A percentile compares a stretch with the other conserved stretches of the same genome.
Conservation (phyloP, 345 rosid genomes). For the Populus davidiana region DNA sequence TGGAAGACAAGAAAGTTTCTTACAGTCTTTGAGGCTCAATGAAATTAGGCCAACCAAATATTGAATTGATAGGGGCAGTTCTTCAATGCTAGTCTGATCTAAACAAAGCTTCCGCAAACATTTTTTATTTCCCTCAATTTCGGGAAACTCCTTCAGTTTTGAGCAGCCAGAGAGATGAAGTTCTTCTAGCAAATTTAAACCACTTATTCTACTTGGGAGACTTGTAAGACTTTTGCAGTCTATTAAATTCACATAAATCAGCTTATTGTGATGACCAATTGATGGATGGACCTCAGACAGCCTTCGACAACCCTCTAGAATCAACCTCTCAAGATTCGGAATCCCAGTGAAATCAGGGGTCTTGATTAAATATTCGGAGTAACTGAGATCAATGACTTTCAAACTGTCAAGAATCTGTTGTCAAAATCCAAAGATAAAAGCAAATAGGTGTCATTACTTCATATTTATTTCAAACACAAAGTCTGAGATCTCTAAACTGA, state of each 20-base stretch:
- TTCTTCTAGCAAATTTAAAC: not conserved
- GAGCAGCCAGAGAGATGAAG: slow-evolving; percentile 7
- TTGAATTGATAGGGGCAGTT: slow-evolving; percentile 19
- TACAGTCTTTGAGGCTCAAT: slow-evolving; percentile 29
- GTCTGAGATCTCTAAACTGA: not conserved
- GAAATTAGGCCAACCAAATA: slow-evolving; percentile 11
- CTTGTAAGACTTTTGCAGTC: not conserved
- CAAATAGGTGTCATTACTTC: not conserved
- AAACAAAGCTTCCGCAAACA: too few relatives aligned
- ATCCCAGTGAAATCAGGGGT: not conserved
- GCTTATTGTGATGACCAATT: not conserved
- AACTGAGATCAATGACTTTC: not conserved
- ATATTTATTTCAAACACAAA: not conserved
- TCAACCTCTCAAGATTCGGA: not conserved
- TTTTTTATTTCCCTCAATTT: not conserved
- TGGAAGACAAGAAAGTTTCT: slow-evolving; percentile 26
- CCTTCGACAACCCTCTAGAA: not conserved
- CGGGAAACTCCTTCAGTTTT: slow-evolving; percentile 8
- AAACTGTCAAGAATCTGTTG: not conserved
- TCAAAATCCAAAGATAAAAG: not conserved
- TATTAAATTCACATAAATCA: not conserved
- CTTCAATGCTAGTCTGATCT: too few relatives aligned
- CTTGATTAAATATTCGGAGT: not conserved
- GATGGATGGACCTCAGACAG: not conserved
- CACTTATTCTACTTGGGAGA: not conserved